Percentiles rank a stretch among this genome's conserved stretches.
These are phyloP conservation scores for Talaromyces marneffei DNA, from an alignment of 2,329 filamentous ascomycete species.

Conservation along the genomic window DNA sequence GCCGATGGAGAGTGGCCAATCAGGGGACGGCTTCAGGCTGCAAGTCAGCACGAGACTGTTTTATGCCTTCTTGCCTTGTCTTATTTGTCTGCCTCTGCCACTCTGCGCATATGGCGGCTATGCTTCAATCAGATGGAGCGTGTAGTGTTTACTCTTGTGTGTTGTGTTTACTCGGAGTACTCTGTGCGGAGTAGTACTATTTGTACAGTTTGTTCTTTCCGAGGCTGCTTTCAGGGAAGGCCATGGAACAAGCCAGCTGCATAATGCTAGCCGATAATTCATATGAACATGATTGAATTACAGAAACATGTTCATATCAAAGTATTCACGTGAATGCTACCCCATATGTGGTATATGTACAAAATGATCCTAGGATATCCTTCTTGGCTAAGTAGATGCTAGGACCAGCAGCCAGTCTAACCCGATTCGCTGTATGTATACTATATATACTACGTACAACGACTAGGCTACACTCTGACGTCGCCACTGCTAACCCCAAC, in stretches of 20 bases:
- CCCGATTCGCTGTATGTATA: background rate
- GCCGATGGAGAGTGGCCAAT: background rate
- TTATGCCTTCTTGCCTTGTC: background rate
- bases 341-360: too few species aligned
- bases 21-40: background rate
- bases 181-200: too few species aligned
- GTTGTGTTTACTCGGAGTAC: too few species aligned
- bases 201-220: background rate
- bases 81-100: too few species aligned
- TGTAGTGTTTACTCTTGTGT: background rate
- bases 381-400: too few species aligned
- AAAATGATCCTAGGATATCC: too few species aligned
- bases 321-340: background rate
- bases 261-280: background rate
- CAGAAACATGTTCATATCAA: background rate
- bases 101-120: conserved; percentile 3
- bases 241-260: background rate
- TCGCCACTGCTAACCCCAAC: background rate
- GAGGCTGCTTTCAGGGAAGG: background rate
- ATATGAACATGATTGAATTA: background rate
- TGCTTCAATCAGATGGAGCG: background rate
- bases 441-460: too few species aligned
- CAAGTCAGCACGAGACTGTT: background rate
- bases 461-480: conserved; percentile 1
- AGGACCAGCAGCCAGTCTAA: background rate